Base-by-base conservation (phyloP, 306 rosid genomes). In the Macrotyloma uniflorum region DNA sequence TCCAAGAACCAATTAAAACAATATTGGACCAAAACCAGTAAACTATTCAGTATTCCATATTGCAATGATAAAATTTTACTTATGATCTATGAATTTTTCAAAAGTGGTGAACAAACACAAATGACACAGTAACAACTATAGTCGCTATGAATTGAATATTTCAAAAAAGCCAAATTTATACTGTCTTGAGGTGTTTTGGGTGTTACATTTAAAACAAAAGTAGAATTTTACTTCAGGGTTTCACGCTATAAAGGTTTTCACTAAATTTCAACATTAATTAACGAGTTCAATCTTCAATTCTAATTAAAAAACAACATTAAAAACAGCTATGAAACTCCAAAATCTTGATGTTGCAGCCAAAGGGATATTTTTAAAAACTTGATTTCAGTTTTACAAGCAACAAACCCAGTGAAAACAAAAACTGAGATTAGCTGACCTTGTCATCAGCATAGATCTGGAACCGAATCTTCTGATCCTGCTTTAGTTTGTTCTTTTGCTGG, bases 391-490 rank as follows among this genome's bases (percentile, higher is more conserved):
- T 49, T 12, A 2, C 12, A 51, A 20, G 18, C 36, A 35, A 26
- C 33, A 42, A 64, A 64, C 2, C 30, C 11, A 11, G 2, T 2
- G 1, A 19, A 50, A 20, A 53, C 12, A 4, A 3, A 18, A 36
- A 1, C 43, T 38, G 38, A 70, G 35, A 67, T n/a, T 63, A 63
- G 22, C 88, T 35, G 36, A 93, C 98, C 98, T 90, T 91, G 76
- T 87, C 94, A 62, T 87, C 88, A 11, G 83, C 26, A 70, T 80
- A 89, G 85, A 94, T 87, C 87, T 85, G 96, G 83, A 91, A 87
- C 59, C 81, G 70, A 75, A 80, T 85, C 73, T 85, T 89, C 15
- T 86, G 91, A 36, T 85, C 79, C 9, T 71, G 82, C 8, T 82
- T 85, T 49, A 15, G 72, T 35, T 80, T 83, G 78, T 83, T 87